phyloP scores from a whole-genome alignment of 345 rosid genomes.

The Erodium maritimum region DNA sequence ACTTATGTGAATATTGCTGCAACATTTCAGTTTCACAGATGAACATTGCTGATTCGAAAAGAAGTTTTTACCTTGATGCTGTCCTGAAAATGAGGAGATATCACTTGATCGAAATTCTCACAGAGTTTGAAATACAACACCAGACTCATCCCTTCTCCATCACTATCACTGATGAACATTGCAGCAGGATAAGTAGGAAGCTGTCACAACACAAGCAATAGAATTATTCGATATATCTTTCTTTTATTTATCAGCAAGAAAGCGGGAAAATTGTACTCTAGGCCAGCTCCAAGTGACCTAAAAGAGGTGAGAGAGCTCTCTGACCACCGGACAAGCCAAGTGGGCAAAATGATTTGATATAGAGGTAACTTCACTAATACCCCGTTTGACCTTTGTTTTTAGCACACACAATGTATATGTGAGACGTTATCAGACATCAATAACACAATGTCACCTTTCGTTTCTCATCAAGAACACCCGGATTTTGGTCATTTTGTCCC shows the following conservation, averaged over 20 bases:
- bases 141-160: constrained; percentile 96
- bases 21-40: not conserved
- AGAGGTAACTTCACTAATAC: too few species aligned
- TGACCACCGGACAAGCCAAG: too few species aligned
- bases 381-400: too few species aligned
- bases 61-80: constrained; percentile 52
- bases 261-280: not conserved
- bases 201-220: constrained; percentile 24
- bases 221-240: constrained; percentile 6
- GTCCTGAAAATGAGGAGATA: constrained; percentile 56
- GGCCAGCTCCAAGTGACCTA: too few species aligned
- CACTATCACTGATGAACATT: constrained; percentile 74
- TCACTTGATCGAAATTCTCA: constrained; percentile 48
- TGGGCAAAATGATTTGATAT: too few species aligned
- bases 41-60: not conserved
- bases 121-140: constrained; percentile 64
- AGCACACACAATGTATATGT: too few species aligned
- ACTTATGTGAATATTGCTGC: not conserved
- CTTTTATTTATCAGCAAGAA: too few species aligned
- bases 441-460: too few species aligned
- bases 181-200: constrained; percentile 89
- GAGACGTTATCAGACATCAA: too few species aligned
- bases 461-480: too few species aligned
- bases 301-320: too few species aligned
- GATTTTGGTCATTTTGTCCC: too few species aligned